Percentiles rank a stretch among this genome's conserved stretches.
Evolutionary conservation across 768 basidiomycete species (phyloP).

Genomic region (Kondoa malvinella): DNA sequence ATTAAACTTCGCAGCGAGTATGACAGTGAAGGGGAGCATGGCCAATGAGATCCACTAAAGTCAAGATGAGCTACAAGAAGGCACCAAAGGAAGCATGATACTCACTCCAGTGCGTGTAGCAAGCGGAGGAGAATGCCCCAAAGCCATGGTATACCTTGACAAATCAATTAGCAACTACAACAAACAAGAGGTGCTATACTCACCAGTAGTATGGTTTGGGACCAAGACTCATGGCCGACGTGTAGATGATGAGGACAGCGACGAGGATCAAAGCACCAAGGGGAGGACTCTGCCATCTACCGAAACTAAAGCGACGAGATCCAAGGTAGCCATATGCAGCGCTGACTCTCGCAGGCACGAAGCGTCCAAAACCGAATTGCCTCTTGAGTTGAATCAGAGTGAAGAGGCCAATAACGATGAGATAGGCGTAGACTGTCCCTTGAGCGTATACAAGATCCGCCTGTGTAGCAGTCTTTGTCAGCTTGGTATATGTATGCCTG

Average conservation of each 20-base stretch:
- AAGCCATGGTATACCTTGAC: neutral
- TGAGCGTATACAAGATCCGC: neutral
- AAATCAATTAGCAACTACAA: neutral
- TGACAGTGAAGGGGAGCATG: neutral
- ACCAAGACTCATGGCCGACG: neutral
- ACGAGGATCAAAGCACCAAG: neutral
- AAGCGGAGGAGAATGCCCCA: neutral
- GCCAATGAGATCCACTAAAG: neutral
- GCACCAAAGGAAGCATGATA: neutral
- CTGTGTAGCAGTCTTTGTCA: no score
- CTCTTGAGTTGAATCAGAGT: neutral
- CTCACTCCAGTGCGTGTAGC: neutral
- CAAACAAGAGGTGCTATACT: neutral
- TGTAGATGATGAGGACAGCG: neutral
- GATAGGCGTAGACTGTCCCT: neutral
- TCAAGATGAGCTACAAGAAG: neutral
- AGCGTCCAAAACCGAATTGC: neutral
- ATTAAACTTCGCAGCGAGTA: conserved; percentile 26
- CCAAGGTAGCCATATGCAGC: neutral
- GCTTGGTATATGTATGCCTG: no score
- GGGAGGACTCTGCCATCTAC: neutral
- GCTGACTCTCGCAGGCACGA: neutral
- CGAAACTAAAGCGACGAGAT: neutral
- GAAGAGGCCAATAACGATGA: neutral
- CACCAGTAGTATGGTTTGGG: neutral